These are phyloP conservation scores for Vitis labrusca DNA, from an alignment of 164 flowering plant genomes.

Conservation along the genomic window DNA sequence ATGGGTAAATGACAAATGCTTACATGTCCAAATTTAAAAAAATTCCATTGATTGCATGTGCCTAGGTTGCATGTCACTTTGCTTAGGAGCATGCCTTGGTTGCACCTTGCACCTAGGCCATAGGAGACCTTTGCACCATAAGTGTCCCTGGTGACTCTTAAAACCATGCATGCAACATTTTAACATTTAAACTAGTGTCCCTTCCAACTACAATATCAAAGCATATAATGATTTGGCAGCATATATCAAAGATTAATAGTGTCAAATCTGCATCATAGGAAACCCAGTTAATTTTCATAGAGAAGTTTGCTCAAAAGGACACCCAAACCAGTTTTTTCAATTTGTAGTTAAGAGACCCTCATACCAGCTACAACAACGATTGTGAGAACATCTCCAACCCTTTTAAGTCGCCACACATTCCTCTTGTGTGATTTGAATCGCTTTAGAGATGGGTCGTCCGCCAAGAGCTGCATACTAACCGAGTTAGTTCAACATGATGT, in stretches of 20 bases:
- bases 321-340: not conserved
- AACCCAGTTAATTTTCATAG: not conserved
- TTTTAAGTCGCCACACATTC: slow-evolving; percentile 47
- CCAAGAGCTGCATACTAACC: slow-evolving; percentile 64
- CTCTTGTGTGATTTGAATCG: slow-evolving; percentile 74
- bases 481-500: not conserved
- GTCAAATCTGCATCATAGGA: not conserved
- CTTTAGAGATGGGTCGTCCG: slow-evolving; percentile 63
- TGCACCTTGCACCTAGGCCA: no score
- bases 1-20: no score
- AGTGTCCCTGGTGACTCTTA: no score
- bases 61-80: no score
- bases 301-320: not conserved
- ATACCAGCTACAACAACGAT: slow-evolving; percentile 79
- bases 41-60: no score
- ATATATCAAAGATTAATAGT: not conserved
- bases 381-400: slow-evolving; percentile 71
- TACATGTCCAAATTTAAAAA: no score
- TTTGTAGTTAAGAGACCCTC: slow-evolving; percentile 1
- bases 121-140: no score
- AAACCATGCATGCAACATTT: no score
- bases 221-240: not conserved
- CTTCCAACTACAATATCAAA: not conserved
- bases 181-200: no score
- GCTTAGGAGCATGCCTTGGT: no score